Percentiles rank a stretch among this genome's conserved stretches.
Evolutionary conservation across 2,329 filamentous ascomycete genomes (phyloP).

Genomic region (Ascochyta koolunga): DNA sequence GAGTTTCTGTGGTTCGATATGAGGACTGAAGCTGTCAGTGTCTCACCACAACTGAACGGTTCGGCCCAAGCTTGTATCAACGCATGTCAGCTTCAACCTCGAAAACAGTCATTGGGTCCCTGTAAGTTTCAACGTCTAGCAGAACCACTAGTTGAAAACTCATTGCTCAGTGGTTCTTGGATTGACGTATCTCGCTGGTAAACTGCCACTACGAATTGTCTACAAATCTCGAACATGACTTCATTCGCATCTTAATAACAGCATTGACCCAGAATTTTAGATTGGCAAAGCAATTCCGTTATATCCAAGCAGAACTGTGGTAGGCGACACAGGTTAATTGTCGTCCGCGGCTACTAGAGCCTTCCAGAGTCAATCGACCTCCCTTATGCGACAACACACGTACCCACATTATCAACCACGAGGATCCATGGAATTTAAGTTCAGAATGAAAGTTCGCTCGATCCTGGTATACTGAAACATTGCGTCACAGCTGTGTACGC

Average conservation of each 20-base stretch:
- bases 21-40: slow-evolving; percentile 6
- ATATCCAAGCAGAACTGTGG: not conserved
- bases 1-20: not conserved
- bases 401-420: not conserved
- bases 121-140: not conserved
- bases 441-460: not conserved
- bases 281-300: not conserved
- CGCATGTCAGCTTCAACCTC: not conserved
- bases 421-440: slow-evolving; percentile 1
- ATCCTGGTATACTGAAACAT: not conserved
- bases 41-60: slow-evolving; percentile 2
- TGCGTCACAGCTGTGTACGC: slow-evolving; percentile 3
- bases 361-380: not conserved
- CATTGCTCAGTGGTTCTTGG: not conserved
- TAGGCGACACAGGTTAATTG: not conserved
- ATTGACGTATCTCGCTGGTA: not conserved
- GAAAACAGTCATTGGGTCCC: not conserved
- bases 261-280: not conserved
- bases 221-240: too few species aligned
- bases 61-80: slow-evolving; percentile 8
- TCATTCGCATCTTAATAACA: not conserved
- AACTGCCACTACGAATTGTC: not conserved
- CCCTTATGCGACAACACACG: not conserved
- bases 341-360: slow-evolving; percentile 1
- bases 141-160: not conserved